phyloP scores from a whole-genome alignment of 2,329 filamentous ascomycete genomes.

The Aspergillus intermedius region DNA sequence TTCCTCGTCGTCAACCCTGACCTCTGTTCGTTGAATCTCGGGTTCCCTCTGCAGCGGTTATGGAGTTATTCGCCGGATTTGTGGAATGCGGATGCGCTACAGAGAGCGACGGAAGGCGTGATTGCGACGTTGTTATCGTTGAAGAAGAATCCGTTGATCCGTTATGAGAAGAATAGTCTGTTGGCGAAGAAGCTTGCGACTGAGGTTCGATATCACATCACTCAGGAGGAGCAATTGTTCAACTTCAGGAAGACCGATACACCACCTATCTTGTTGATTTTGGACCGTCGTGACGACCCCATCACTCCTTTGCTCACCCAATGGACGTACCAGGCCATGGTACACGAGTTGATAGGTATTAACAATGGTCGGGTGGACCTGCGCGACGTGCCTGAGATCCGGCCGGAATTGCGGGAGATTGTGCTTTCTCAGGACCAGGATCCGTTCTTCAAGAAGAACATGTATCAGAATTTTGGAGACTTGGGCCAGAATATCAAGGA shows the following conservation, averaged over 20 bases:
- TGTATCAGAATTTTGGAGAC: conserved; percentile 97
- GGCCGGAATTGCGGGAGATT: conserved; percentile 85
- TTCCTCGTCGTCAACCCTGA: conserved; percentile 94
- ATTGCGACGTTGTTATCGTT: conserved; percentile 77
- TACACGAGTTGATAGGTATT: conserved; percentile 90
- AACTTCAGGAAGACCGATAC: conserved; percentile 95
- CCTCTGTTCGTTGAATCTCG: conserved; percentile 72
- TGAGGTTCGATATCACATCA: conserved; percentile 86
- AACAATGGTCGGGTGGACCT: conserved; percentile 91
- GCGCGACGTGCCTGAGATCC: conserved; percentile 72
- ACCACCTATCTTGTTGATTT: conserved; percentile 79
- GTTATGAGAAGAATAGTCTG: conserved; percentile 85
- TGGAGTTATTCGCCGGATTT: conserved; percentile 77
- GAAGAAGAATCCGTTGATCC: conserved; percentile 93
- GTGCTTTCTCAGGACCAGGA: conserved; percentile 95
- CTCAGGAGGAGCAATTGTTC: conserved; percentile 92
- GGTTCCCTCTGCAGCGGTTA: conserved; percentile 65
- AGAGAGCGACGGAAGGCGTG: conserved; percentile 79
- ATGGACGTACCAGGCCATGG: conserved; percentile 99
- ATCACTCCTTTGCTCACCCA: conserved; percentile 91
- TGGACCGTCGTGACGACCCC: conserved; percentile 89
- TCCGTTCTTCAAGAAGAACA: conserved; percentile 98
- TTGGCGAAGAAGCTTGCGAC: conserved; percentile 88
- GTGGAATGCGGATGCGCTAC: conserved; percentile 86
- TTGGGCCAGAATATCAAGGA: conserved; percentile 95